A percentile compares a stretch with the other conserved stretches of the same genome.
Conservation (phyloP, 345 rosid genomes). For the Eucalyptus pauciflora region DNA sequence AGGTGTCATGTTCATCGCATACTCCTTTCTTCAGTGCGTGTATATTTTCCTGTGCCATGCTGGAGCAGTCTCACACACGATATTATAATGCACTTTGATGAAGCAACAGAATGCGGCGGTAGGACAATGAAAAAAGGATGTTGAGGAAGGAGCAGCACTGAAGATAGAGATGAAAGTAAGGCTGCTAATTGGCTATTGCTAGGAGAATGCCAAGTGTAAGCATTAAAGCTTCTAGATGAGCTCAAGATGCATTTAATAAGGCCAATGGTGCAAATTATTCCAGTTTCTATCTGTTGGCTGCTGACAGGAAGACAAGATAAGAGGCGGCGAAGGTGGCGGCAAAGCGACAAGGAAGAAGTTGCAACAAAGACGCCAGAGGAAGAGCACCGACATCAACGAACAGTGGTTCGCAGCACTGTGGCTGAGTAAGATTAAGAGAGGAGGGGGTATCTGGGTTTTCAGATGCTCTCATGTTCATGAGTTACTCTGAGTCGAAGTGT, state of each 20-base stretch:
- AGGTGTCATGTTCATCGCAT: not conserved
- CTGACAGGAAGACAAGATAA: not conserved
- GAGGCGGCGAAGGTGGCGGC: not conserved
- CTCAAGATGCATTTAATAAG: not conserved
- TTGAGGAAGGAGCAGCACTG: not conserved
- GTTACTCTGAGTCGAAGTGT: not conserved
- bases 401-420: not conserved
- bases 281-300: not conserved
- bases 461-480: not conserved
- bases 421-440: not conserved
- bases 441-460: not conserved
- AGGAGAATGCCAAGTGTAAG: not conserved
- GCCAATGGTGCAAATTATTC: not conserved
- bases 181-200: not conserved
- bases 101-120: not conserved
- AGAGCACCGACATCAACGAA: not conserved
- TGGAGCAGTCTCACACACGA: not conserved
- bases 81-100: not conserved
- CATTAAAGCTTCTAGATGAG: not conserved
- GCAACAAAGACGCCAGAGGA: not conserved
- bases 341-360: not conserved
- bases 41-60: not conserved
- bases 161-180: not conserved
- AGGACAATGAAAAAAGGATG: not conserved
- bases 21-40: not conserved